Conservation (phyloP, 2,329 filamentous ascomycete genomes). For the Fusarium musae region DNA sequence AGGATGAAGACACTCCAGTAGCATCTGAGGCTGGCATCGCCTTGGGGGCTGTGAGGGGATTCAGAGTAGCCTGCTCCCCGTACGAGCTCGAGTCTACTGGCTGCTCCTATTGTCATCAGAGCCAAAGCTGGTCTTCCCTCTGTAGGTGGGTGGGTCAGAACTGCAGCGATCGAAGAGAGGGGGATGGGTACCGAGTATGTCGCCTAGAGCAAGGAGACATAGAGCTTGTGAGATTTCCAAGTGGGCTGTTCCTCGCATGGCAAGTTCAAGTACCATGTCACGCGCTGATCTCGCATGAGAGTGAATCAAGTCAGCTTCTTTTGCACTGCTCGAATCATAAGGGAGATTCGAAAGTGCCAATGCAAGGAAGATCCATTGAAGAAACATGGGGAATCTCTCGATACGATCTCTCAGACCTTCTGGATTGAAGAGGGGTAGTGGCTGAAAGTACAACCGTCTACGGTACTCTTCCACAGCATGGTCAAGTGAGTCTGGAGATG, state of each 20-base stretch:
- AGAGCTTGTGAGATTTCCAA: slow-evolving; percentile 24
- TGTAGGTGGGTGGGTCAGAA: neutral
- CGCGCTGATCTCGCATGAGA: slow-evolving; percentile 13
- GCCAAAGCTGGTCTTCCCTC: slow-evolving; percentile 33
- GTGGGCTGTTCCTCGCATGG: slow-evolving; percentile 28
- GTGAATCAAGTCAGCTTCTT: slow-evolving; percentile 23
- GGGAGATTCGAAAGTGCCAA: slow-evolving; percentile 13
- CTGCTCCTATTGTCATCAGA: slow-evolving; percentile 39
- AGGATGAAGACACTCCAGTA: slow-evolving; percentile 40
- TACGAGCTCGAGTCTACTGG: slow-evolving; percentile 30
- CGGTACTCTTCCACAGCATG: slow-evolving; percentile 28
- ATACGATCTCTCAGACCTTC: slow-evolving; percentile 3
- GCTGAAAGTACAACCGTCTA: slow-evolving; percentile 36
- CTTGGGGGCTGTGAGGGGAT: neutral
- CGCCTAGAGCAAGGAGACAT: slow-evolving; percentile 11
- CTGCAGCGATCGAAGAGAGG: accelerated
- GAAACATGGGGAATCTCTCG: slow-evolving; percentile 15
- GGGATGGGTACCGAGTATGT: slow-evolving; percentile 9
- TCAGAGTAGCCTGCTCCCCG: slow-evolving; percentile 6
- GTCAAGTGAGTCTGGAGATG: slow-evolving; percentile 14
- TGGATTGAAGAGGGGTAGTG: slow-evolving; percentile 30
- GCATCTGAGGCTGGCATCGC: slow-evolving; percentile 30
- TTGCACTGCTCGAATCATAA: slow-evolving; percentile 20
- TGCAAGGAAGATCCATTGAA: slow-evolving; percentile 32
- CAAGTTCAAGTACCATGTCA: slow-evolving; percentile 16